phyloP scores from a whole-genome alignment of 768 basidiomycete species.

The Leccinellum albellum region DNA sequence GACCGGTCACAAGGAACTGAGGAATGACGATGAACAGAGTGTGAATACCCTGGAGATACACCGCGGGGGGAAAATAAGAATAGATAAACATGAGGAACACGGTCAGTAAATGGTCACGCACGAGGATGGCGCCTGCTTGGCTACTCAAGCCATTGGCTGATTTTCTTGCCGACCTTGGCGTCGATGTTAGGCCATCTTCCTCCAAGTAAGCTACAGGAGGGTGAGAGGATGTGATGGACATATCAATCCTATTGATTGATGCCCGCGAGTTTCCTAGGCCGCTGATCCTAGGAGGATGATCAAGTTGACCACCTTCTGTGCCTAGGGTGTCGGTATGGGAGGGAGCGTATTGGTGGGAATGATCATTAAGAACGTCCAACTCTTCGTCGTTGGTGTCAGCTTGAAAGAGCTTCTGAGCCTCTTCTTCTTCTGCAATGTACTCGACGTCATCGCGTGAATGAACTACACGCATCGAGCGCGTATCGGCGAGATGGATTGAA shows the following conservation, averaged over 20 bases:
- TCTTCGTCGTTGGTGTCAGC: slow-evolving; percentile 23
- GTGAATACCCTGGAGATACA: slow-evolving; percentile 72
- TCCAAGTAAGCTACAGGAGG: slow-evolving; percentile 12
- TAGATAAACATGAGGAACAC: background rate
- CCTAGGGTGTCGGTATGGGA: background rate
- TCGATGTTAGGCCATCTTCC: slow-evolving; percentile 18
- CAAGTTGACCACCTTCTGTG: slow-evolving; percentile 2
- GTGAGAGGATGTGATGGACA: slow-evolving; percentile 22
- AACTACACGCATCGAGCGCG: slow-evolving; percentile 21
- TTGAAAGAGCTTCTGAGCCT: slow-evolving; percentile 20
- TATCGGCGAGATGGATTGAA: slow-evolving; percentile 39
- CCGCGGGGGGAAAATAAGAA: background rate
- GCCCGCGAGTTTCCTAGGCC: slow-evolving; percentile 41
- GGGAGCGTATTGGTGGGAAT: background rate
- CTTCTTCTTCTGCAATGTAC: slow-evolving; percentile 25
- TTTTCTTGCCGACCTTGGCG: slow-evolving; percentile 10
- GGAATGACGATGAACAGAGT: slow-evolving; percentile 93
- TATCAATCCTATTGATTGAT: slow-evolving; percentile 46
- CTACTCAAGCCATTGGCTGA: slow-evolving; percentile 49
- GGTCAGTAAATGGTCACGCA: too few relatives aligned
- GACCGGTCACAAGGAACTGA: slow-evolving; percentile 86
- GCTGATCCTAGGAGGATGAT: slow-evolving; percentile 30
- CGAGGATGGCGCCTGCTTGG: slow-evolving; percentile 86
- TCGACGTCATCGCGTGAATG: slow-evolving; percentile 13
- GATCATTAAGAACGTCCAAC: background rate